Percentiles rank a stretch among this genome's conserved stretches.
Evolutionary conservation across 805 yeast genomes (phyloP).

Genomic region (Komagataella populi): DNA sequence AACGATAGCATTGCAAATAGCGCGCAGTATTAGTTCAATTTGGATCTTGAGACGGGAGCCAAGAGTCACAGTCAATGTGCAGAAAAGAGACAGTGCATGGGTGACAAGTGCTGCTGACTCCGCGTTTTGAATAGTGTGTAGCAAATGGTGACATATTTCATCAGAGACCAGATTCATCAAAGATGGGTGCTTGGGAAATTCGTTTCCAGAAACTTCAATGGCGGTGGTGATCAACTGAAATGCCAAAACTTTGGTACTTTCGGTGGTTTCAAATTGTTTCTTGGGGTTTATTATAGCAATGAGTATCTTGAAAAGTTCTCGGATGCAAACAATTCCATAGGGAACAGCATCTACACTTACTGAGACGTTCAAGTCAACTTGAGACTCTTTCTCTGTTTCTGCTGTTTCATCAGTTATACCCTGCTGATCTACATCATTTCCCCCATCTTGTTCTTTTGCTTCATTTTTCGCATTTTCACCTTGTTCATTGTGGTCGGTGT

Average conservation of each 20-base stretch:
- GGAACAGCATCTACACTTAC: slow-evolving; percentile 18
- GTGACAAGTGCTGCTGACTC: slow-evolving; percentile 66
- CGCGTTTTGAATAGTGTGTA: slow-evolving; percentile 62
- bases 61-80: slow-evolving; percentile 56
- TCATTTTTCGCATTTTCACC: slow-evolving; percentile 1
- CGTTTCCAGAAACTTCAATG: slow-evolving; percentile 67
- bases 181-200: slow-evolving; percentile 46
- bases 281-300: slow-evolving; percentile 73
- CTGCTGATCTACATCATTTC: slow-evolving; percentile 1
- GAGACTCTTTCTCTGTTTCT: slow-evolving; percentile 3
- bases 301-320: slow-evolving; percentile 63
- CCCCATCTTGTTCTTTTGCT: slow-evolving; percentile 2
- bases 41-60: slow-evolving; percentile 63
- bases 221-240: slow-evolving; percentile 63
- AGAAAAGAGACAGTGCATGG: slow-evolving; percentile 62
- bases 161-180: slow-evolving; percentile 61
- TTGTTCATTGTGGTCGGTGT: slow-evolving; percentile 1
- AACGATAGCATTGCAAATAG: slow-evolving; percentile 37
- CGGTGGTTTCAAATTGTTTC: slow-evolving; percentile 75
- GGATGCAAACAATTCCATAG: slow-evolving; percentile 63
- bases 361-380: slow-evolving; percentile 7
- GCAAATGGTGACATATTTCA: slow-evolving; percentile 72
- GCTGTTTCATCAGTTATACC: background rate
- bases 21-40: slow-evolving; percentile 55
- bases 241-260: slow-evolving; percentile 75